Evolutionary conservation across 1,284 basidiomycete species (phyloP), one percentile per base, ranked within the genome.

Genomic region (Thelephora terrestris): DNA sequence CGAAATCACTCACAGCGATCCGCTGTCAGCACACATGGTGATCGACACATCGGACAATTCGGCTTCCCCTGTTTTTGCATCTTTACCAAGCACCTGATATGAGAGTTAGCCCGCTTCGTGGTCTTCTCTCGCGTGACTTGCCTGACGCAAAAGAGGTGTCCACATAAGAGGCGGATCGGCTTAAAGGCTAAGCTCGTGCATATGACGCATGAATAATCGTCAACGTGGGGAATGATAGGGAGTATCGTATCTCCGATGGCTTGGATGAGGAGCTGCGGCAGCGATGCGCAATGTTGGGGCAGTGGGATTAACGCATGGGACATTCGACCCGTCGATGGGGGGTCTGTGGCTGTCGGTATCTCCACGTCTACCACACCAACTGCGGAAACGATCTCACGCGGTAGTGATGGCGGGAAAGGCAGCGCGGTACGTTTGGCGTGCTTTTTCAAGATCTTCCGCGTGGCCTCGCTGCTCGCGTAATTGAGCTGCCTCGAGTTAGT

Each of bases 101-200:
- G 23, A 40, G 12, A 6, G 47, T 23, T 18, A 17, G 27, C 12
- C 7, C 34, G 29, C 34, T 45, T 29, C n/a, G 1, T 21, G 14
- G 2, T 36, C 39, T 36, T 16, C 36, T 12, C 4, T 48, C 16
- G 2, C 24, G 38, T 1, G n/a, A 56, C 64, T 27, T 50, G 78
- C 73, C 86, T 67, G 7, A 92, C 89, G 57, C 93, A 97, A 65
- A 96, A 96, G n/a, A 95, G 68, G 64, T 97, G 94, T 0, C 83
- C 75, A 57, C 94, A 98, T 23, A 68, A 66, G 3, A 98, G 73
- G 4, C 91, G 73, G 48, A 98, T 90, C 0, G 90, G 90, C 63
- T 90, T 91, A 72, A 91, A 92, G 5, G 90, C 90, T 53, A 93
- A 81, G 49, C 74, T 78, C 2, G 81, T 87, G 64, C 90, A 92